These are phyloP conservation scores for Pelargonium citronellum DNA, from an alignment of 441 rosid species.

Conservation along the genomic window DNA sequence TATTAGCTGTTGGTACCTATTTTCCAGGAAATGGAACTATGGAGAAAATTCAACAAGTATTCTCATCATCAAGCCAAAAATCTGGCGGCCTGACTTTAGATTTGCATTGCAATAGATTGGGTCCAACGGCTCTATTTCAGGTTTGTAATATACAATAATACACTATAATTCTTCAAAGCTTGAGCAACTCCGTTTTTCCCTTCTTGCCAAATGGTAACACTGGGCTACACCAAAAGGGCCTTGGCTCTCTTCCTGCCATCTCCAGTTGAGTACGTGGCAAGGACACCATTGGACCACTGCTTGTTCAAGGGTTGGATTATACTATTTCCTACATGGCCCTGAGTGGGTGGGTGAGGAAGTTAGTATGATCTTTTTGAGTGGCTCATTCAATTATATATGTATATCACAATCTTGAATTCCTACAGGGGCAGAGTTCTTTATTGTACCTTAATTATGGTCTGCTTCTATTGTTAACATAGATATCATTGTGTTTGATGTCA, in stretches of 20 bases:
- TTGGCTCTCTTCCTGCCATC: neutral
- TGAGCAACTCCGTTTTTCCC: neutral
- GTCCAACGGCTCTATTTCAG: constrained; percentile 93
- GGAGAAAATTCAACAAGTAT: constrained; percentile 77
- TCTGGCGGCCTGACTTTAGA: constrained; percentile 87
- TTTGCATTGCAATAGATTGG: constrained; percentile 95
- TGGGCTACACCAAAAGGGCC: neutral
- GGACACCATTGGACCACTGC: no score
- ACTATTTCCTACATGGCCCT: no score
- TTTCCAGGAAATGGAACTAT: constrained; percentile 86
- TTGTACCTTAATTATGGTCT: neutral
- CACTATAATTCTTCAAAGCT: constrained; percentile 14
- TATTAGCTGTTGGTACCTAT: constrained; percentile 10
- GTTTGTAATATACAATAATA: constrained; percentile 30
- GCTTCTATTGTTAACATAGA: constrained; percentile 2
- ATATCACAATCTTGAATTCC: neutral
- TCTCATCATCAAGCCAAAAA: constrained; percentile 63
- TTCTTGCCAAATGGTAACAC: neutral
- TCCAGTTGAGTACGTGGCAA: neutral
- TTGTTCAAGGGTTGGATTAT: no score
- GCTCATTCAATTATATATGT: neutral
- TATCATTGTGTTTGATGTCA: constrained; percentile 11
- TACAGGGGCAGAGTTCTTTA: neutral
- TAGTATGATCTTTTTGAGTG: neutral
- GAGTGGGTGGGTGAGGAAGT: neutral